Percentiles rank a stretch among this genome's conserved stretches.
phyloP scores from a whole-genome alignment of 176 grass and related monocot genomes.

The Eragrostis nindensis region DNA sequence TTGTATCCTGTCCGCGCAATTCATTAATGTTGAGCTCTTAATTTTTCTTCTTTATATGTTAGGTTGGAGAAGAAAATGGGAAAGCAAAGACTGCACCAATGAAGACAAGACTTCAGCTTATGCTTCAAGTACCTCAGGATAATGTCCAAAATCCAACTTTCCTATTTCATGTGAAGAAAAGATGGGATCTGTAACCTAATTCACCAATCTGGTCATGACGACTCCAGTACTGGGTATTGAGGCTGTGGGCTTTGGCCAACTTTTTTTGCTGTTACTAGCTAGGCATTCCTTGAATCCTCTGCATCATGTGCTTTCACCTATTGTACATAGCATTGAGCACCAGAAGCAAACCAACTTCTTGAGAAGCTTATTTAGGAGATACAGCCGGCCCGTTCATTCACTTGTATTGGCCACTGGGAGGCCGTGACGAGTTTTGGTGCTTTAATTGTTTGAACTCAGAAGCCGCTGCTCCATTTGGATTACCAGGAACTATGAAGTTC shows the following conservation, averaged over 20 bases:
- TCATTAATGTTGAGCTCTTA: conserved; percentile 10
- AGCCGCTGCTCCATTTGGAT: background rate
- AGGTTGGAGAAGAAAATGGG: conserved; percentile 85
- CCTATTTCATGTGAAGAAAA: conserved; percentile 91
- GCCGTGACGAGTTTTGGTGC: background rate
- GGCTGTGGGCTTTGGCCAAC: background rate
- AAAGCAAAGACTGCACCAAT: conserved; percentile 74
- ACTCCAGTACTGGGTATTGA: background rate
- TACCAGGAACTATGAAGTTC: background rate
- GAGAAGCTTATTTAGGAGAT: conserved; percentile 2
- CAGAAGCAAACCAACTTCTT: conserved; percentile 3
- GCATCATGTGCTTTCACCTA: conserved; percentile 22
- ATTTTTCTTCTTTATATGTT: conserved; percentile 45
- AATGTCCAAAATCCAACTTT: conserved; percentile 58
- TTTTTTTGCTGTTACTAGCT: conserved; percentile 19
- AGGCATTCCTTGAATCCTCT: background rate
- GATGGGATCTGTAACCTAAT: conserved; percentile 80
- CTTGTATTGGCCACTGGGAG: background rate
- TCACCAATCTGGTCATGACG: background rate
- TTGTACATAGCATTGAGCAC: conserved; percentile 39
- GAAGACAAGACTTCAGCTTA: conserved; percentile 82
- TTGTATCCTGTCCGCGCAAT: background rate
- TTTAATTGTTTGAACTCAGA: background rate
- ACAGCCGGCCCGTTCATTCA: background rate
- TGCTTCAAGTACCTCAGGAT: conserved; percentile 86